A percentile compares a stretch with the other conserved stretches of the same genome.
Evolutionary conservation across 345 rosid species (phyloP).

Genomic region (Dovyalis caffra): DNA sequence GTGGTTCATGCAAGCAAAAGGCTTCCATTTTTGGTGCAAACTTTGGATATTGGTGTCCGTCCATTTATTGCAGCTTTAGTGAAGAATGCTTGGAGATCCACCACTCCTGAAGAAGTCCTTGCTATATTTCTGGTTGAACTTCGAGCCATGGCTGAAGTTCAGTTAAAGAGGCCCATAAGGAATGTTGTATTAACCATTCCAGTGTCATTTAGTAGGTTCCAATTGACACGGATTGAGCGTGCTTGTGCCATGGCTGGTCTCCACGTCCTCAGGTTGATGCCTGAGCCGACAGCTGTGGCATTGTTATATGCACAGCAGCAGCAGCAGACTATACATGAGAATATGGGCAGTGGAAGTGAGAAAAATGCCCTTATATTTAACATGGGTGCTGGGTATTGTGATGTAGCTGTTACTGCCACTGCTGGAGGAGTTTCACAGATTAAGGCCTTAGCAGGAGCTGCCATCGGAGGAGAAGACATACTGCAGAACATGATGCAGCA

Average conservation of each 20-base stretch:
- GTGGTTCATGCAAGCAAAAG: conserved; percentile 67
- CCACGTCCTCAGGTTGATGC: conserved; percentile 78
- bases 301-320: conserved; percentile 86
- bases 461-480: conserved; percentile 83
- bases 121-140: conserved; percentile 73
- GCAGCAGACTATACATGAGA: conserved; percentile 61
- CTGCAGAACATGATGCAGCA: conserved; percentile 65
- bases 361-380: conserved; percentile 80
- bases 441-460: conserved; percentile 65
- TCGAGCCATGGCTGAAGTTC: conserved; percentile 71
- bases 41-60: conserved; percentile 79
- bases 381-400: conserved; percentile 88
- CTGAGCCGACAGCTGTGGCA: conserved; percentile 87
- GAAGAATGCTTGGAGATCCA: conserved; percentile 81
- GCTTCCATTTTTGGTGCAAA: conserved; percentile 83
- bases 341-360: conserved; percentile 80
- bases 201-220: conserved; percentile 79
- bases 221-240: conserved; percentile 71
- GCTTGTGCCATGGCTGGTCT: conserved; percentile 96
- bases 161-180: conserved; percentile 65
- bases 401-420: conserved; percentile 74
- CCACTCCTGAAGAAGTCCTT: conserved; percentile 87
- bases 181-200: conserved; percentile 79
- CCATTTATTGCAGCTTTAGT: conserved; percentile 81
- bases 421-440: conserved; percentile 97